phyloP scores from a whole-genome alignment of 1,284 basidiomycete genomes.

The Puccinia hordei region DNA sequence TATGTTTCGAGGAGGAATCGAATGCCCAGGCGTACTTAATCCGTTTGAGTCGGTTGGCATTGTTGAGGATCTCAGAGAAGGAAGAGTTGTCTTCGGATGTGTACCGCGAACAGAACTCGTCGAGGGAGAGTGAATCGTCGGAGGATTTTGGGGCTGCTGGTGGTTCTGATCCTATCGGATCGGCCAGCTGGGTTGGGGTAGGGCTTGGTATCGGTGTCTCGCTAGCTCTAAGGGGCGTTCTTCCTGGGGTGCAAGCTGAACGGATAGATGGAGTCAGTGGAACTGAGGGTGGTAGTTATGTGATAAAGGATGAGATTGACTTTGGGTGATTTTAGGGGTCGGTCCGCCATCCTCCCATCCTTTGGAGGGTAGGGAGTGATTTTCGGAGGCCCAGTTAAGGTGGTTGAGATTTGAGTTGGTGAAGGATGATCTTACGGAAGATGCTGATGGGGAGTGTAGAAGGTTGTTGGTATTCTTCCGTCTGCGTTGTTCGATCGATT shows the following conservation, averaged over 20 bases:
- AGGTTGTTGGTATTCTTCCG: conserved; percentile 71
- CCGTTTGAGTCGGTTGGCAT: conserved; percentile 77
- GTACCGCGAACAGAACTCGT: conserved; percentile 82
- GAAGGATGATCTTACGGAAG: background rate
- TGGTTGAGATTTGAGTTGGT: background rate
- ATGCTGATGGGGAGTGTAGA: conserved; percentile 52
- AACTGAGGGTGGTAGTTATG: background rate
- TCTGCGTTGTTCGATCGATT: conserved; percentile 74
- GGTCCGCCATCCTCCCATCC: conserved; percentile 35
- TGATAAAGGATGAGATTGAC: background rate
- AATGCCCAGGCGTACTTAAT: conserved; percentile 85
- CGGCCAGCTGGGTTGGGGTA: background rate
- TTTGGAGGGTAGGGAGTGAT: conserved; percentile 8
- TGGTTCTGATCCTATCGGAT: background rate
- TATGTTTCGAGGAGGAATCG: conserved; percentile 79
- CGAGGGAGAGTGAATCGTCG: conserved; percentile 69
- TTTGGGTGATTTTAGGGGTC: conserved; percentile 24
- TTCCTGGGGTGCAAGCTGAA: conserved; percentile 38
- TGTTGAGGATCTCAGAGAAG: conserved; percentile 83
- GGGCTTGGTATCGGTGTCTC: conserved; percentile 17
- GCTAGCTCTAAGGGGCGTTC: conserved; percentile 24
- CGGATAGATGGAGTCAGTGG: background rate
- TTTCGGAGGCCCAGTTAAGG: background rate
- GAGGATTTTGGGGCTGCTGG: conserved; percentile 53
- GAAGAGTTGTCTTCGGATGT: conserved; percentile 95